Conservation (phyloP, 169 alveolate species). For the Eimeria sp. region DNA sequence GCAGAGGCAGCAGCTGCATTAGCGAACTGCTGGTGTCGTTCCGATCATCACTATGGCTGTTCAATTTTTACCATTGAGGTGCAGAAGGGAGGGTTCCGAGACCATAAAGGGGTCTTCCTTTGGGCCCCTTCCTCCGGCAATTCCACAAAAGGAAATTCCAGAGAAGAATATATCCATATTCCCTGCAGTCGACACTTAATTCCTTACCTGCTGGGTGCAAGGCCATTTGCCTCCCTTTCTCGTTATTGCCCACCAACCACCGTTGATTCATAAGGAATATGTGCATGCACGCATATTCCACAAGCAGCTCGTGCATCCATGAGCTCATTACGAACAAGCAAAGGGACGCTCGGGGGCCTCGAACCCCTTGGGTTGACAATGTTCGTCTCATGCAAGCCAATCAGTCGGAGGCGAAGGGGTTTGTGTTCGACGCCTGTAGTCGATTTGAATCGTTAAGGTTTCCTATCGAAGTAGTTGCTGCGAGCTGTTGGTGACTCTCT, state of each 20-base stretch:
- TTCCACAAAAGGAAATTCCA: background rate
- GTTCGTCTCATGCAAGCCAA: too few species aligned
- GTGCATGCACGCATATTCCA: background rate
- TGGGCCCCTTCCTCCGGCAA: too few species aligned
- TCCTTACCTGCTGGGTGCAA: background rate
- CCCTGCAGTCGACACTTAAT: too few species aligned
- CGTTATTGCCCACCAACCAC: background rate
- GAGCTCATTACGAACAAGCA: background rate
- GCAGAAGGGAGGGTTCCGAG: too few species aligned
- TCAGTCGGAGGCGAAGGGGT: slow-evolving; percentile 60
- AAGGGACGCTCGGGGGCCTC: too few species aligned
- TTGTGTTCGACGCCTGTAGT: background rate
- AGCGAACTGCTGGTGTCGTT: too few species aligned
- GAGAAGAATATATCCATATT: background rate
- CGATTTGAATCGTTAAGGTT: background rate
- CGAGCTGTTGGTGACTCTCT: background rate
- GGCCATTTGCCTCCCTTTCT: background rate
- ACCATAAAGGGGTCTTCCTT: too few species aligned
- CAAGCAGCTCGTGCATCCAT: background rate
- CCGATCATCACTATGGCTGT: too few species aligned
- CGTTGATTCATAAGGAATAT: background rate
- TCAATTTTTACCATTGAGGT: too few species aligned
- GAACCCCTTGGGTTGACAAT: too few species aligned
- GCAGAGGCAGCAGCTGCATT: too few species aligned
- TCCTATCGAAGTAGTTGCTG: background rate